phyloP scores from a whole-genome alignment of 2,329 filamentous ascomycete species.

The Arthrinium puccinioides region DNA sequence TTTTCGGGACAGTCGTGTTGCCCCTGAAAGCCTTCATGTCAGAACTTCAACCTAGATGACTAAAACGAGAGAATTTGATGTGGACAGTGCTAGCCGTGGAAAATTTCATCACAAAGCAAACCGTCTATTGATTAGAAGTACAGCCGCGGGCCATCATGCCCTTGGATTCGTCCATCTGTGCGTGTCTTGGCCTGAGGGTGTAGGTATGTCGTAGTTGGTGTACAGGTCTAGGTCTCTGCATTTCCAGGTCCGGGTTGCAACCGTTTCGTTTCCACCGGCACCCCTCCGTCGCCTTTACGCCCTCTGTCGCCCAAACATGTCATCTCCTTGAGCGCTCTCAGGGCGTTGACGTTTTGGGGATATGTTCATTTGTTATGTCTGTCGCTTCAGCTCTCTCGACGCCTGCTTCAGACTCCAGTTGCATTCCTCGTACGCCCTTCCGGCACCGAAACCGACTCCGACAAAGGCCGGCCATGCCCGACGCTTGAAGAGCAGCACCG shows the following conservation, averaged over 20 bases:
- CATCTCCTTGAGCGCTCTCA: too few species aligned
- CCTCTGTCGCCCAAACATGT: too few species aligned
- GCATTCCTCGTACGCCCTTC: constrained; percentile 96
- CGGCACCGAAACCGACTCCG: constrained; percentile 89
- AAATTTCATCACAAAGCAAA: not conserved
- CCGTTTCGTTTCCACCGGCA: too few species aligned
- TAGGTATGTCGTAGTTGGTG: constrained; percentile 1
- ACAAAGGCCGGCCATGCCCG: constrained; percentile 96
- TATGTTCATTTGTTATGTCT: constrained; percentile 31
- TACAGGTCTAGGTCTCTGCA: too few species aligned
- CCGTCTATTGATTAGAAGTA: constrained; percentile 4
- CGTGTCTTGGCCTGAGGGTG: not conserved
- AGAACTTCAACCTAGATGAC: too few species aligned
- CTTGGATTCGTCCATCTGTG: not conserved
- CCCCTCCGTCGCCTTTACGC: too few species aligned
- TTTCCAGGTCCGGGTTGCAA: too few species aligned
- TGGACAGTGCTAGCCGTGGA: not conserved
- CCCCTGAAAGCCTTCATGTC: too few species aligned
- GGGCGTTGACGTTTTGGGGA: too few species aligned
- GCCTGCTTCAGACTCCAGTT: constrained; percentile 69
- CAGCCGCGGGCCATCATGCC: not conserved
- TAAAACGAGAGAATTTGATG: too few species aligned
- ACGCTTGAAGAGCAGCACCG: constrained; percentile 95
- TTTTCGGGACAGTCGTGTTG: too few species aligned
- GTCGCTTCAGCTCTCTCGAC: constrained; percentile 49